Base-by-base conservation (phyloP, 2,329 filamentous ascomycete genomes). In the Beauveria sp. region DNA sequence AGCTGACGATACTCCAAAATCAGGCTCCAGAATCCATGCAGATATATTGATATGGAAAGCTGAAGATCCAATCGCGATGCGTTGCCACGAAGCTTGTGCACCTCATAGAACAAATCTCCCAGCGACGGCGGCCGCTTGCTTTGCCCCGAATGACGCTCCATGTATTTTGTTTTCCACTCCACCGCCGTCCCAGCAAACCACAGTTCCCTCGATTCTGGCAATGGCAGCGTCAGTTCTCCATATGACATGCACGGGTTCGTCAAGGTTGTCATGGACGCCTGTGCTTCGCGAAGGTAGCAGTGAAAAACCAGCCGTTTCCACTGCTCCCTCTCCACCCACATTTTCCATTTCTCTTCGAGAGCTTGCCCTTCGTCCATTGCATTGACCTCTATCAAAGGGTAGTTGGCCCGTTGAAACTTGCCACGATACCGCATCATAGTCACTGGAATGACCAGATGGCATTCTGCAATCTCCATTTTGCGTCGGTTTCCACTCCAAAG, bases 301-400 rank as follows among this genome's bases (percentile, higher is more conserved):
- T 88, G 85, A 63, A 88, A 86, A 3, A 84, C 83, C 2, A 91
- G 80, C 42, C 82, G 80, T 69, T 89, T 88, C 75, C 84, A 88
- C 3, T 83, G 85, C 68, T 90, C 88, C 63, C 83, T 76, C 52
- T 83, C 77, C 16, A 83, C 79, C 88, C 88, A 91, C 26, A 74
- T 72, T 61, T 74, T 78, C 88, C 88, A 91, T 67, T 89, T 90
- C 3, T 77, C 73, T 62, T 88, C 80, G 0, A 91, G 73, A 2
- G 74, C 74, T 20, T 82, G 71, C 1, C 82, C 84, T 24, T 82
- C 75, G 61, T 89, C 87, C 1, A 80, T 78, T 0, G 78, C 68
- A n/a, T 74, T 69, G 1, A 85, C 80, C 0, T 75, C 69, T 16
- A 88, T 78, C 2, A 75, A 70, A 2, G 80, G 77, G 68, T 84